Base-by-base conservation (phyloP, 2,329 filamentous ascomycete genomes). In the Taxawa tesnikishii region DNA sequence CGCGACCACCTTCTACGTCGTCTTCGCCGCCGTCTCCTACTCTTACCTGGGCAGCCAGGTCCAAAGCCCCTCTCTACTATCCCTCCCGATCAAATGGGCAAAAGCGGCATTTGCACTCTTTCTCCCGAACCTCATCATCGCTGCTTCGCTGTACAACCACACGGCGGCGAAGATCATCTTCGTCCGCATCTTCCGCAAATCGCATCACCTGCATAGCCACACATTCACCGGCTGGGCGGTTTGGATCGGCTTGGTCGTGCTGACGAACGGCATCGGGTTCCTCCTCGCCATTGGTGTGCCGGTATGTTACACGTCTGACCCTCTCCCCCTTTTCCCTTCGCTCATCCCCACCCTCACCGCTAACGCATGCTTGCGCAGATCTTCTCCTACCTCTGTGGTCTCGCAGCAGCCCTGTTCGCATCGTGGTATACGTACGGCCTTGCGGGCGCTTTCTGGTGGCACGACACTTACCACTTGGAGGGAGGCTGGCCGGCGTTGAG, bases 11-110 rank as follows among this genome's bases (percentile, higher is more conserved):
- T 63, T 82, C 17, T 82, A 82, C 50, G 54, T 76, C 15, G 48
- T 77, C 16, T 71, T 75, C 3, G 74, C 74, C 2, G 63, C 72
- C 6, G 68, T 82, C 19, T 75, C 80, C 42, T 83, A 83, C 56
- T 58, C 67, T 39, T 81, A 66, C 44, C 70, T 67, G 4, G 78
- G 79, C 1, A 58, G 62, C 1, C 51, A 62, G 10, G 74, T 82
- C 1, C 60, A 64, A 1, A 73, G 71, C 1, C 78, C 78, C 0
- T 76, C 78, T 0, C 62, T 83, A 8, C 15, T 26, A 8, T 26
- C 30, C 8, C 15, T 29, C 6, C 7, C 7, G 3, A 11, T 10
- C 12, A 32, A 15, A 11, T 26, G 19, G 26, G 15, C 13, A 13
- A 32, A 32, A 14, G 30, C 26, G 11, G 19, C 21, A 11, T 32